Percentiles rank a stretch among this genome's conserved stretches.
Conservation (phyloP, 768 basidiomycete genomes). For the Suillus subalutaceus region DNA sequence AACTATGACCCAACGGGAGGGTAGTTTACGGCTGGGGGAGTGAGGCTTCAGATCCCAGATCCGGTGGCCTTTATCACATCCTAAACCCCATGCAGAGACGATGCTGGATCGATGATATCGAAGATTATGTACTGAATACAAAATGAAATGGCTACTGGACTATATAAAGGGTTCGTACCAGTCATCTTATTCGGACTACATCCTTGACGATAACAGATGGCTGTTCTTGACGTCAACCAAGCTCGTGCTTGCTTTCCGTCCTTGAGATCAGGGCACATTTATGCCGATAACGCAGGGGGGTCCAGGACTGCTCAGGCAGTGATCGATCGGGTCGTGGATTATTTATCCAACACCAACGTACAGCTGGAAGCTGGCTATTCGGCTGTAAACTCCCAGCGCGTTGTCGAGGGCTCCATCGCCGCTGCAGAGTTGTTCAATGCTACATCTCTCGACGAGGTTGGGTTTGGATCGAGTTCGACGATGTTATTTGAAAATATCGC, state of each 20-base stretch:
- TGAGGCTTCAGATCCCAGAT: not conserved
- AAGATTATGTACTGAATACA: not conserved
- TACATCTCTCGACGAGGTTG: constrained; percentile 58
- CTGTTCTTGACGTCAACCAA: constrained; percentile 47
- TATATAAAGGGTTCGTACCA: constrained; percentile 1
- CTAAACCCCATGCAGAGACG: not conserved
- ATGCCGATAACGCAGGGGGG: constrained; percentile 78
- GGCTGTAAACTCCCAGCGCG: constrained; percentile 55
- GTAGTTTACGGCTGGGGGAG: not conserved
- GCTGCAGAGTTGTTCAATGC: constrained; percentile 69
- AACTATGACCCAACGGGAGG: not conserved
- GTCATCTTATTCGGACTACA: not conserved
- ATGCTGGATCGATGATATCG: not conserved
- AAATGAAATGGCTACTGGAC: not conserved
- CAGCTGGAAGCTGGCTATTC: constrained; percentile 74
- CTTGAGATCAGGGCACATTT: constrained; percentile 60
- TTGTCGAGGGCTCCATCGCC: constrained; percentile 50
- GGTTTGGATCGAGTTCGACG: constrained; percentile 68
- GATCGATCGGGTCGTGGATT: constrained; percentile 64
- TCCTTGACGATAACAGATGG: constrained; percentile 18
- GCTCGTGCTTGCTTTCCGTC: constrained; percentile 68
- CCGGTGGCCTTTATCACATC: not conserved
- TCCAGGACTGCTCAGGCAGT: constrained; percentile 62
- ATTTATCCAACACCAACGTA: constrained; percentile 70
- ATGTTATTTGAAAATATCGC: constrained; percentile 72